Conservation (phyloP, 163 green algal species). For the Prototheca cutis region DNA sequence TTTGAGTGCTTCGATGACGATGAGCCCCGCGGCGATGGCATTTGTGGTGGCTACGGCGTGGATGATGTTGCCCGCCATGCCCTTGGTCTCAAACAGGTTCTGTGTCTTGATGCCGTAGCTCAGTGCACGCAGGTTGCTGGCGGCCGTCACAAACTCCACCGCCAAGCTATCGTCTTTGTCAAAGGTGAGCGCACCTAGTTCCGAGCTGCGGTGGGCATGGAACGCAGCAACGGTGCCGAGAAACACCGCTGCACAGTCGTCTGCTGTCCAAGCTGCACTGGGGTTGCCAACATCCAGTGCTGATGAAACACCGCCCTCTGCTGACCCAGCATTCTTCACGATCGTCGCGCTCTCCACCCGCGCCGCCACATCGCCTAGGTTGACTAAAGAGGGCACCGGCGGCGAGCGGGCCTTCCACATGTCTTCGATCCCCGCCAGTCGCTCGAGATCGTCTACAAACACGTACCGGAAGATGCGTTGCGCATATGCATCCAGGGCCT, state of each 20-base stretch:
- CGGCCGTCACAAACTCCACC: conserved; percentile 87
- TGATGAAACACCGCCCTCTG: background rate
- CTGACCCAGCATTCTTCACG: conserved; percentile 27
- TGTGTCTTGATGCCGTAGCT: conserved; percentile 78
- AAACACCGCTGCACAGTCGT: conserved; percentile 73
- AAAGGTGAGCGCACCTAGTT: conserved; percentile 55
- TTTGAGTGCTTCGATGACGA: conserved; percentile 87
- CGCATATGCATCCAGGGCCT: conserved; percentile 59
- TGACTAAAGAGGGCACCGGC: conserved; percentile 27
- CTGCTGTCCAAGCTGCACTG: conserved; percentile 50
- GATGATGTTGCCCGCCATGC: conserved; percentile 98
- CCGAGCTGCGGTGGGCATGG: conserved; percentile 36
- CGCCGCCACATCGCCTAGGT: background rate
- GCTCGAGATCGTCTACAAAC: conserved; percentile 11
- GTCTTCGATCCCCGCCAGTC: conserved; percentile 39
- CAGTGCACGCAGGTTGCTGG: conserved; percentile 69
- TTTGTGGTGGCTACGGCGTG: conserved; percentile 98
- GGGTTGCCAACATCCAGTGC: conserved; percentile 50
- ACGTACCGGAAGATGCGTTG: conserved; percentile 59
- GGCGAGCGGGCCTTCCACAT: conserved; percentile 66
- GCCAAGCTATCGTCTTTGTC: conserved; percentile 89
- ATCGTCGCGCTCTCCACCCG: too few species aligned
- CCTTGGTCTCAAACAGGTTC: conserved; percentile 67
- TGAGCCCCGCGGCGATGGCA: conserved; percentile 85
- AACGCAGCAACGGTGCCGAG: conserved; percentile 53